Evolutionary conservation across 345 rosid species (phyloP), one percentile per base, ranked within the genome.

Genomic region (Sonneratia caseolaris): DNA sequence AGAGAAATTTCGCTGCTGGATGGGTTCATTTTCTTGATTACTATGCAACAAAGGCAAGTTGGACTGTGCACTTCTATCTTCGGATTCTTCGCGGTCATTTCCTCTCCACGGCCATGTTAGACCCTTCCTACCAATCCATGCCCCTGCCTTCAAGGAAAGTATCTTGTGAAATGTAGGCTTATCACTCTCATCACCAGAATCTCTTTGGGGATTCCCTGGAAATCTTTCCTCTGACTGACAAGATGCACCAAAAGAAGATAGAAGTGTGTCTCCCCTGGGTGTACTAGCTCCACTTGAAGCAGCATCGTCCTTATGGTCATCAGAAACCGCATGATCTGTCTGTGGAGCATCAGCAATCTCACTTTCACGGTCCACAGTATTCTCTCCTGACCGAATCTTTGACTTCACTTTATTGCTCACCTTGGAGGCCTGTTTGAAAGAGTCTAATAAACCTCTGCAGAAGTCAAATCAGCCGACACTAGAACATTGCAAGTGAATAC

Each of bases 81-180:
- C 97, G 42, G 82, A 75, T 70, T 76, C 87, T 76, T 88, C 98
- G 72, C 51, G 85, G 79, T 87, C 99, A 73, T 84, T 88, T 75
- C 91, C 96, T 80, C 87, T 95, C 99, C 97, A 95, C 47, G 97
- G 99, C 98, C 97, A 95, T 42, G 97, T 77, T 71, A 95, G 70
- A 42, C 97, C 93, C 78, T 87, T 90, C 86, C 83, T 90, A 73
- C 81, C 88, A 76, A 95, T 86, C 95, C 94, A 89, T 69, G 90
- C 95, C 83, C 87, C 95, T 51, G 97, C 97, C 77, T 84, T 93
- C 56, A 93, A 85, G 71, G 94, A 77, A 70, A 89, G 77, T 68
- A 82, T 83, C 84, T 90, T 90, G 76, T 80, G 91, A 76, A 89
- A 83, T 35, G 90, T 78, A 70, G 88, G 79, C 76, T 88, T 90